These are phyloP conservation scores for Talaromyces trachyspermus DNA, from an alignment of 495 filamentous ascomycete species.

Conservation along the genomic window DNA sequence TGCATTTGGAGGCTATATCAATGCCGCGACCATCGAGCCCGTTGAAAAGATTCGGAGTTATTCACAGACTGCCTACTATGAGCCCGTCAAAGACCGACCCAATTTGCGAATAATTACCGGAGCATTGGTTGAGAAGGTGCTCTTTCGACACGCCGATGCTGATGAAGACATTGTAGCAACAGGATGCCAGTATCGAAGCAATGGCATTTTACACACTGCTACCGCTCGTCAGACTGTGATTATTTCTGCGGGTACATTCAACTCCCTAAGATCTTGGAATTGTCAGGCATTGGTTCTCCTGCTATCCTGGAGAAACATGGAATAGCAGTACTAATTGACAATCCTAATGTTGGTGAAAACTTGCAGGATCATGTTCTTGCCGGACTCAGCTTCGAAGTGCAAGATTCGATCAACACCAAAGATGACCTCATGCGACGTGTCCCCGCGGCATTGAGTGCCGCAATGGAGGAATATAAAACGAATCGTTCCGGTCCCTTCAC, in stretches of 20 bases:
- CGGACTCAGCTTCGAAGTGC: neutral
- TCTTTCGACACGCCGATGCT: conserved; percentile 15
- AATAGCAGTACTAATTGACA: conserved; percentile 29
- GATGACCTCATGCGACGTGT: neutral
- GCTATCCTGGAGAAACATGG: conserved; percentile 21
- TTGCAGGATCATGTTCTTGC: conserved; percentile 38
- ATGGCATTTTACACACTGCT: conserved; percentile 26
- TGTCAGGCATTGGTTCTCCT: conserved; percentile 47
- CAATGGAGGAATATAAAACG: conserved; percentile 8
- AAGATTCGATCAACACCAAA: neutral
- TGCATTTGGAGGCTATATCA: conserved; percentile 35
- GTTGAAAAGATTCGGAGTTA: conserved; percentile 43
- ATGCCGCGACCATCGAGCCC: conserved; percentile 23
- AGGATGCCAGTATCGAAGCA: conserved; percentile 24
- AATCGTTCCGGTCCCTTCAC: conserved; percentile 12
- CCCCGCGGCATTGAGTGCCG: neutral
- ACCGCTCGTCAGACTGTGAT: conserved; percentile 47
- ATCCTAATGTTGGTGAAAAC: conserved; percentile 37
- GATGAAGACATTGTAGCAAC: conserved; percentile 17
- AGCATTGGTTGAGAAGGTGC: conserved; percentile 19
- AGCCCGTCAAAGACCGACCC: conserved; percentile 18
- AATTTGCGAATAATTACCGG: conserved; percentile 28
- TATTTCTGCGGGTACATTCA: conserved; percentile 42
- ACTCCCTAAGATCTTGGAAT: conserved; percentile 48
- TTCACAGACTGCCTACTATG: conserved; percentile 40